A percentile compares a stretch with the other conserved stretches of the same genome.
Conservation (phyloP, 306 rosid genomes). For the Astragalus glycyphyllos region DNA sequence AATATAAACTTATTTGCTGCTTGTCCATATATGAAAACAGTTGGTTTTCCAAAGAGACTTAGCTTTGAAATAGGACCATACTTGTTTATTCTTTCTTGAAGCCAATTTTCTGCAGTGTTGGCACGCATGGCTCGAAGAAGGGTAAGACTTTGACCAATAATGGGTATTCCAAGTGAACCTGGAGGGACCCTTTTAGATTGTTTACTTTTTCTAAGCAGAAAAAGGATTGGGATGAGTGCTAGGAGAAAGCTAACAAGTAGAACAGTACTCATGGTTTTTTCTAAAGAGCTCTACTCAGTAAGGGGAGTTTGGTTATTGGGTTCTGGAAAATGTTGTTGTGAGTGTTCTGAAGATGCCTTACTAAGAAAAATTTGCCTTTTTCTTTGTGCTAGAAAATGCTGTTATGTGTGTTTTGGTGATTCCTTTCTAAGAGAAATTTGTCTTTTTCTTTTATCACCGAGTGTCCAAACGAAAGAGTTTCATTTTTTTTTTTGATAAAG, state of each 20-base stretch:
- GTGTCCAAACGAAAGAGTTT: too few relatives aligned
- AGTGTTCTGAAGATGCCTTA: too few relatives aligned
- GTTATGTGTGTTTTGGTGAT: too few relatives aligned
- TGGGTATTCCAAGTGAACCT: conserved; percentile 75
- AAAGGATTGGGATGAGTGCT: conserved; percentile 50
- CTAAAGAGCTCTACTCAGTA: neutral
- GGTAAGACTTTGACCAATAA: conserved; percentile 69
- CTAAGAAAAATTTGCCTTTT: too few relatives aligned
- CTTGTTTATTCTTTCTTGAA: conserved; percentile 56
- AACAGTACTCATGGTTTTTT: conserved; percentile 46
- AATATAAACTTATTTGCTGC: conserved; percentile 79
- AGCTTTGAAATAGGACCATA: conserved; percentile 80
- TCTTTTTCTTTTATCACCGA: too few relatives aligned
- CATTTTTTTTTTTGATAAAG: too few relatives aligned
- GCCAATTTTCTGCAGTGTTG: conserved; percentile 75
- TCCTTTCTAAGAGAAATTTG: too few relatives aligned
- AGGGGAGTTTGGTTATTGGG: neutral
- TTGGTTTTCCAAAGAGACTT: conserved; percentile 74
- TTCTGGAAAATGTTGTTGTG: too few relatives aligned
- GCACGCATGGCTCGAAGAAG: conserved; percentile 64
- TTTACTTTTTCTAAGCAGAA: conserved; percentile 52
- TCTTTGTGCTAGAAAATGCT: too few relatives aligned
- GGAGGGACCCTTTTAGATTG: conserved; percentile 64
- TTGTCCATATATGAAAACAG: conserved; percentile 69
- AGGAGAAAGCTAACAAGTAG: conserved; percentile 45